phyloP scores from a whole-genome alignment of 106 monocot genomes.

The Acanthochlamys bracteata region DNA sequence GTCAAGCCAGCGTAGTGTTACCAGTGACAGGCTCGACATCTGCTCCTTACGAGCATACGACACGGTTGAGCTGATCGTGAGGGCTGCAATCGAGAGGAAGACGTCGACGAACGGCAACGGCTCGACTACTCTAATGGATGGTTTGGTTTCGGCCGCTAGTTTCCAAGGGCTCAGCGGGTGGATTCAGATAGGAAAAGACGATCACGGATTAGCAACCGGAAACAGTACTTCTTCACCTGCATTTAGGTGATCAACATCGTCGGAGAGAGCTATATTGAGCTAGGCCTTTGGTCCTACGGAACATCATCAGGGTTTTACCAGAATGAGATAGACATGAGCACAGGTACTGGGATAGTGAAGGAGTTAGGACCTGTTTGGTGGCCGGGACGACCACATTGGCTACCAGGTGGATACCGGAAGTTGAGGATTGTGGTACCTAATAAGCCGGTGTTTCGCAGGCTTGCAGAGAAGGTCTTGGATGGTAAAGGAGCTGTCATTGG shows the following conservation, averaged over 20 bases:
- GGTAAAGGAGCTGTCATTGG: background rate
- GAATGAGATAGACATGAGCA: background rate
- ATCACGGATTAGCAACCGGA: too few relatives aligned
- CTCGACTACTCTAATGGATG: background rate
- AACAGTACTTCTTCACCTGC: background rate
- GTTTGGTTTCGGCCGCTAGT: background rate
- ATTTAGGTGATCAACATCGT: conserved; percentile 17
- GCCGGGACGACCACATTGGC: conserved; percentile 9
- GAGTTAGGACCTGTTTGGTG: conserved; percentile 5
- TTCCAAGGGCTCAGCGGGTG: conserved; percentile 12
- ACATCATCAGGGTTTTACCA: conserved; percentile 6
- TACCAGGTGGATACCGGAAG: conserved; percentile 20
- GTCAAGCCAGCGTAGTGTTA: conserved; percentile 1
- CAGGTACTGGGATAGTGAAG: background rate
- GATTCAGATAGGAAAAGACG: conserved; percentile 1
- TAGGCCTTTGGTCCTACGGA: conserved; percentile 18
- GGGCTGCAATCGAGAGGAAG: background rate
- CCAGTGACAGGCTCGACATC: too few relatives aligned
- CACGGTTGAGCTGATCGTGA: conserved; percentile 3
- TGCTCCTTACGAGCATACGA: conserved; percentile 16
- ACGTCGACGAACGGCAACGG: background rate
- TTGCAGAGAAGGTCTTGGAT: background rate
- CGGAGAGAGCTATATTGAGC: conserved; percentile 16
- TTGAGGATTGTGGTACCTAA: conserved; percentile 16
- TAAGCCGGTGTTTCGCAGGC: too few relatives aligned